A percentile compares a stretch with the other conserved stretches of the same genome.
Evolutionary conservation across 768 basidiomycete species (phyloP).

Genomic region (Rhizopogon vinicolor): DNA sequence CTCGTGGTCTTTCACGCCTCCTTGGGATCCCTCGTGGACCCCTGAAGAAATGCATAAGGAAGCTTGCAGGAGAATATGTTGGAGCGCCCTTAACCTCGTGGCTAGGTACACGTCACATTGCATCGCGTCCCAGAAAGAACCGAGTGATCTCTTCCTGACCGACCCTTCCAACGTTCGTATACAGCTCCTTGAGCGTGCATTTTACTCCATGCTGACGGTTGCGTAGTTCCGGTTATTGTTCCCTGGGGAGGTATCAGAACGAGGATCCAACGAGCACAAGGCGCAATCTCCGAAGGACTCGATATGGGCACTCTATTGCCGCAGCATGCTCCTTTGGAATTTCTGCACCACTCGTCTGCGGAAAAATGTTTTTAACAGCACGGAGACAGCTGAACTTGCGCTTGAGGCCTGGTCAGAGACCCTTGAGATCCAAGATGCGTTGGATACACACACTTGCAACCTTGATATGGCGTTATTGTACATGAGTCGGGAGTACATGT

Average conservation of each 20-base stretch:
- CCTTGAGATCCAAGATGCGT: conserved; percentile 58
- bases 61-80: conserved; percentile 71
- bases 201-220: neutral
- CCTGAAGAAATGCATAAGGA: conserved; percentile 55
- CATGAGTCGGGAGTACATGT: conserved; percentile 64
- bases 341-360: conserved; percentile 52
- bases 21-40: conserved; percentile 62
- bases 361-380: conserved; percentile 35
- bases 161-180: conserved; percentile 61
- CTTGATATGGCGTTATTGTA: conserved; percentile 64
- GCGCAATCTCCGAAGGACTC: conserved; percentile 65
- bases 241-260: conserved; percentile 66
- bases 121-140: conserved; percentile 56
- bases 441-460: conserved; percentile 68
- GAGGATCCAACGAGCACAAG: conserved; percentile 36
- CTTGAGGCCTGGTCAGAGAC: conserved; percentile 65
- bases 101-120: conserved; percentile 67
- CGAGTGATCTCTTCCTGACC: conserved; percentile 53
- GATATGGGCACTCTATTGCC: conserved; percentile 79
- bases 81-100: conserved; percentile 67
- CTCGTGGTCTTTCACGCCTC: conserved; percentile 45
- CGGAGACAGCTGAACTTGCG: conserved; percentile 56
- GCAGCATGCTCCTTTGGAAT: conserved; percentile 79
- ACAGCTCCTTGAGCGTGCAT: conserved; percentile 1
- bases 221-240: conserved; percentile 48